A percentile compares a stretch with the other conserved stretches of the same genome.
Conservation (phyloP, 345 rosid genomes). For the Citrus mangshanensis region DNA sequence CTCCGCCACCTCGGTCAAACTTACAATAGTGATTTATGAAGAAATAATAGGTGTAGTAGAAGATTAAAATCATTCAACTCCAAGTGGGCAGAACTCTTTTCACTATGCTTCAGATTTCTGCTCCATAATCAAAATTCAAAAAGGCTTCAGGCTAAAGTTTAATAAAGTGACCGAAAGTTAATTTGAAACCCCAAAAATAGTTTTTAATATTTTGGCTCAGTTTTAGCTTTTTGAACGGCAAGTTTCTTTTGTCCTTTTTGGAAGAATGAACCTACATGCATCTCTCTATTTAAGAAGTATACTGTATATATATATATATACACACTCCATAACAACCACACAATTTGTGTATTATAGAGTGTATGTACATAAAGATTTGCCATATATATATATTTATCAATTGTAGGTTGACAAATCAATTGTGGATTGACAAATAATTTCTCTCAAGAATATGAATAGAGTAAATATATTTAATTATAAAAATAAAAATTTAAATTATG, state of each 20-base stretch:
- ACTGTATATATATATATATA: no score
- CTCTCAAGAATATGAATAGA: no score
- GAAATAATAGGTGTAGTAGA: background rate
- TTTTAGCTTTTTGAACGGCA: background rate
- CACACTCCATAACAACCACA: no score
- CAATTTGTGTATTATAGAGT: no score
- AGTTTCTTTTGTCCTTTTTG: background rate
- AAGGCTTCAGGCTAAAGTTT: background rate
- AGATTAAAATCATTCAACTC: background rate
- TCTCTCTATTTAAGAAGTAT: background rate
- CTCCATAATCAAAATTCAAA: background rate
- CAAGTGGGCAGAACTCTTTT: background rate
- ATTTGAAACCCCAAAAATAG: background rate
- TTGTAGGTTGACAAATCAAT: no score
- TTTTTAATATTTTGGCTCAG: background rate
- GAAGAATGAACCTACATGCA: background rate
- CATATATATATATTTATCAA: no score
- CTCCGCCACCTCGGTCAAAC: background rate
- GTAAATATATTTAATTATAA: no score
- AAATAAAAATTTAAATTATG: no score
- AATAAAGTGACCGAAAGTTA: constrained; percentile 14
- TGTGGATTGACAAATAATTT: no score
- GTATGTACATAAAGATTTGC: no score
- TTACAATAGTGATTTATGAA: background rate
- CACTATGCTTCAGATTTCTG: background rate